A percentile compares a stretch with the other conserved stretches of the same genome.
phyloP scores from a whole-genome alignment of 441 rosid genomes.

The Arabidopsis lyrata region DNA sequence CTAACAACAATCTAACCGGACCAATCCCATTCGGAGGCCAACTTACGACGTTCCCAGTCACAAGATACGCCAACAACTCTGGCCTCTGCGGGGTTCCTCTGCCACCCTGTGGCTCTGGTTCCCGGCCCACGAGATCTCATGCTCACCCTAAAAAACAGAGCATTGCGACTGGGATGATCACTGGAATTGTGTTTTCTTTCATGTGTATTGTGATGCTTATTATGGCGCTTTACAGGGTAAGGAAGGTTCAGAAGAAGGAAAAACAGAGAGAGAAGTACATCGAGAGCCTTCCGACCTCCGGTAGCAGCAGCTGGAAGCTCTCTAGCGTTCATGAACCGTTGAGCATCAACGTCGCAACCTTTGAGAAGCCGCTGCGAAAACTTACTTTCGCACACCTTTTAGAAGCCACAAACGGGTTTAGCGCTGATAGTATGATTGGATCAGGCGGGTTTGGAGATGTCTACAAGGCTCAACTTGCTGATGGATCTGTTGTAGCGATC shows the following conservation, averaged over 20 bases:
- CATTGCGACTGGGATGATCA: slow-evolving; percentile 59
- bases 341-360: slow-evolving; percentile 91
- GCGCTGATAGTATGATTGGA: slow-evolving; percentile 89
- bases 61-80: slow-evolving; percentile 86
- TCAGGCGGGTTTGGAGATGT: slow-evolving; percentile 97
- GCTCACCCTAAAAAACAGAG: slow-evolving; percentile 52
- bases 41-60: slow-evolving; percentile 80
- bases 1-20: slow-evolving; percentile 88
- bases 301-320: slow-evolving; percentile 89
- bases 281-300: slow-evolving; percentile 90
- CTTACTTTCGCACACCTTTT: slow-evolving; percentile 88
- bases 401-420: slow-evolving; percentile 96
- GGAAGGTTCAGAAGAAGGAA: slow-evolving; percentile 58
- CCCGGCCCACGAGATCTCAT: slow-evolving; percentile 34
- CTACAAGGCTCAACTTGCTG: slow-evolving; percentile 81
- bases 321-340: slow-evolving; percentile 86
- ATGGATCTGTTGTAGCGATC: slow-evolving; percentile 85
- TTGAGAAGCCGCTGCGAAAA: slow-evolving; percentile 88
- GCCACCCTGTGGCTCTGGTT: slow-evolving; percentile 63
- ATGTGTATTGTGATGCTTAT: slow-evolving; percentile 66
- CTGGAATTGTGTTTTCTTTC: slow-evolving; percentile 66
- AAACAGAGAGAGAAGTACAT: slow-evolving; percentile 82
- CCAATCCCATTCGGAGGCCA: slow-evolving; percentile 91
- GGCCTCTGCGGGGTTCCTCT: slow-evolving; percentile 94
- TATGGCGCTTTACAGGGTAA: slow-evolving; percentile 67